Base-by-base conservation (phyloP, 352 stramenopile genomes). In the Thraustochytrium sp. region DNA sequence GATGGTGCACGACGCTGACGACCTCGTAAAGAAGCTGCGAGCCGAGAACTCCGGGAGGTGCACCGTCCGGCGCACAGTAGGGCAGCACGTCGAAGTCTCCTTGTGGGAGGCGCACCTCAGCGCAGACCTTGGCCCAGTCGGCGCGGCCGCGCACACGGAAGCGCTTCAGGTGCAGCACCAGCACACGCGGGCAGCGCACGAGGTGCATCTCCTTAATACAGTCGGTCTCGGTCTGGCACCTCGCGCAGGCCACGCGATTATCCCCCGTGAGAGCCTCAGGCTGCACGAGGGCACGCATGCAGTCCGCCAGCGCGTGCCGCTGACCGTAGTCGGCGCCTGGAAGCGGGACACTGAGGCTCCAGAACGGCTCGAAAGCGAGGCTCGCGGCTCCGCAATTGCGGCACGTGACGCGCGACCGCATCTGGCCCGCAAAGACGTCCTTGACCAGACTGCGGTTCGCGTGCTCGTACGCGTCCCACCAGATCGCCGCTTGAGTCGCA, bases 331-430 rank as follows among this genome's bases (percentile, higher is more conserved):
- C n/a, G n/a, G n/a, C n/a, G n/a, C n/a, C 59, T 42, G 73, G n/a
- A 0, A 86, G 42, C 5, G 77, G 85, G 49, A 88, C 68, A 31
- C 89, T 92, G 23, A 95, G 86, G 65, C 93, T 91, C 92, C 90
- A 94, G 73, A 94, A 94, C 23, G 93, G 88, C 49, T 95, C 92
- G 76, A 94, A 95, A 75, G 90, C 93, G 18, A 94, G 26, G 0
- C 89, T 93, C 5, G 90, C 86, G 83, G 93, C 87, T 37, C 83
- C 89, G 87, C 91, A 95, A 31, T 87, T 92, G 34, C 88, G 86
- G 85, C 92, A 95, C 44, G 85, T 87, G 36, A 95, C 92, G 75
- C 92, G 90, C 18, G 89, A 94, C 0, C 91, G 86, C 16, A 94
- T 82, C 64, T 96, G 92, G 1, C 91, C 92, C 65, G 89, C 94